Percentiles rank a stretch among this genome's conserved stretches.
phyloP scores from a whole-genome alignment of 169 alveolate genomes.

The Babesia divergens region DNA sequence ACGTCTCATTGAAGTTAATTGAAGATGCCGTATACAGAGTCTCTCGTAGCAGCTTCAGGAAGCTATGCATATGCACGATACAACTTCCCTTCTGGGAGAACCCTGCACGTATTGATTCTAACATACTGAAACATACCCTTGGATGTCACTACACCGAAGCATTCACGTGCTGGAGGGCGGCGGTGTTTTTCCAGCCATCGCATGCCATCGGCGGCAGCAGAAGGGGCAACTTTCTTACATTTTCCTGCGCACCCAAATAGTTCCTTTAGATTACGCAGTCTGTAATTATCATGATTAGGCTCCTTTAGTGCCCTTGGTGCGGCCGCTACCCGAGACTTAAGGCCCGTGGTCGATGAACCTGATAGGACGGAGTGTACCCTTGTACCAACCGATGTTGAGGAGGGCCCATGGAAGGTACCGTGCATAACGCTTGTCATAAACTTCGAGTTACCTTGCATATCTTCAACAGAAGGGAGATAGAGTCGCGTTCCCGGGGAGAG shows the following conservation, averaged over 20 bases:
- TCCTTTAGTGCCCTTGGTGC: slow-evolving; percentile 11
- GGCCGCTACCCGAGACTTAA: neutral
- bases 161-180: slow-evolving; percentile 2
- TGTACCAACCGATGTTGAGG: slow-evolving; percentile 1
- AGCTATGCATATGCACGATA: slow-evolving; percentile 2
- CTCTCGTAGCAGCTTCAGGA: slow-evolving; percentile 11
- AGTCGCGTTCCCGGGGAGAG: neutral
- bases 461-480: slow-evolving; percentile 1
- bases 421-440: neutral
- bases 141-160: slow-evolving; percentile 52
- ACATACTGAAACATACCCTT: neutral
- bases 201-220: slow-evolving; percentile 3
- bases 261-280: slow-evolving; percentile 30
- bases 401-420: neutral
- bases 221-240: slow-evolving; percentile 1
- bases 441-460: neutral
- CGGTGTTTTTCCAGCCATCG: slow-evolving; percentile 7
- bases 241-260: slow-evolving; percentile 7
- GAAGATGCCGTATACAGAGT: neutral
- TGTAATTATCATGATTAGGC: slow-evolving; percentile 48
- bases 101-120: neutral
- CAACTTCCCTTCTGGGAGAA: slow-evolving; percentile 31
- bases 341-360: neutral
- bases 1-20: neutral
- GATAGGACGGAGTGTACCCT: neutral